phyloP scores from a whole-genome alignment of 495 filamentous ascomycete genomes.

The Penicillium bovifimosum region DNA sequence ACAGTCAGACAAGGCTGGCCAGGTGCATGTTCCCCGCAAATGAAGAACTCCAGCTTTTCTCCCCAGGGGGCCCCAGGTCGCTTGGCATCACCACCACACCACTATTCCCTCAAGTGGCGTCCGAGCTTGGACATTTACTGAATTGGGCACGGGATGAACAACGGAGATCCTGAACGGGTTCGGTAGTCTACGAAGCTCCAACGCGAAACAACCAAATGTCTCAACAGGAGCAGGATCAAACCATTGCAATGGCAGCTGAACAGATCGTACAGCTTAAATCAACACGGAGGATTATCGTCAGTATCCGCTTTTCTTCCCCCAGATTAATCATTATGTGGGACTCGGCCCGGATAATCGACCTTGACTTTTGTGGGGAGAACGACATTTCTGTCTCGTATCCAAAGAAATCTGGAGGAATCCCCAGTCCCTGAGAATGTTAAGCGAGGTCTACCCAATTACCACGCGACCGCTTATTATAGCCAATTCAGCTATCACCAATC shows the following conservation, averaged over 20 bases:
- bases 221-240: neutral
- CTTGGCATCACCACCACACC: slow-evolving; percentile 1
- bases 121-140: neutral
- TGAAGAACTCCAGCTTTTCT: neutral
- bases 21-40: slow-evolving; percentile 1
- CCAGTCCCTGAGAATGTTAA: neutral
- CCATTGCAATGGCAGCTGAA: neutral
- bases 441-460: neutral
- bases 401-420: neutral
- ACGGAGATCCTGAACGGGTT: neutral
- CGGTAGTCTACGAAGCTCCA: neutral
- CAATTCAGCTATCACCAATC: neutral
- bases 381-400: neutral
- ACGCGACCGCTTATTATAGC: neutral
- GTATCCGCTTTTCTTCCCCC: neutral
- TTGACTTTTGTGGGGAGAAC: slow-evolving; percentile 1
- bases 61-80: too few species aligned
- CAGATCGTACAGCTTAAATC: neutral
- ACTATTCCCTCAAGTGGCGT: neutral
- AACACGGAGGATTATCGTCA: neutral
- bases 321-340: slow-evolving; percentile 4
- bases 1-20: neutral
- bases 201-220: neutral
- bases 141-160: slow-evolving; percentile 5
- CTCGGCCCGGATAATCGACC: slow-evolving; percentile 3